These are phyloP conservation scores for Ophiostoma perfectum DNA, from an alignment of 2,329 filamentous ascomycete species.

Conservation along the genomic window DNA sequence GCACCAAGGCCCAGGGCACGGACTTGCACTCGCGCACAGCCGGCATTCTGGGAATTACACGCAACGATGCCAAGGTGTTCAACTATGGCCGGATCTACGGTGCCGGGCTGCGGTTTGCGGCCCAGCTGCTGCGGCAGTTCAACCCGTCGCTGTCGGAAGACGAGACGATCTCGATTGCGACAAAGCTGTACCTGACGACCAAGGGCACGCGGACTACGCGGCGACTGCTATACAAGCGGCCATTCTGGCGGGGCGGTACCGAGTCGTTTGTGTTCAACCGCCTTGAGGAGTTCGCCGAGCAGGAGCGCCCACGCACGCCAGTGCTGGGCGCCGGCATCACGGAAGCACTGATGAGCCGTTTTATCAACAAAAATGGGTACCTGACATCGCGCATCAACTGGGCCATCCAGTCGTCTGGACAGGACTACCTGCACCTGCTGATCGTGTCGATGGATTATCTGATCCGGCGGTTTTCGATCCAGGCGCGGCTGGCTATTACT, in stretches of 20 bases:
- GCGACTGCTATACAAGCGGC: conserved; percentile 62
- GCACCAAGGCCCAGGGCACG: conserved; percentile 87
- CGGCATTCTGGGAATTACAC: conserved; percentile 82
- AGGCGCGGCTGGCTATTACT: conserved; percentile 82
- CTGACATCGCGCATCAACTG: conserved; percentile 97
- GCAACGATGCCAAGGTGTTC: conserved; percentile 95
- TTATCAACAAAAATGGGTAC: conserved; percentile 82
- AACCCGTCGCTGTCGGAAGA: conserved; percentile 77
- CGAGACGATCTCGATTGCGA: conserved; percentile 69
- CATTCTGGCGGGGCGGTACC: conserved; percentile 94
- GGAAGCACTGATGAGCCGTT: conserved; percentile 84
- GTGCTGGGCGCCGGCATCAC: conserved; percentile 94
- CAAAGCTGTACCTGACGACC: conserved; percentile 77
- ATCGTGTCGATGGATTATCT: conserved; percentile 95
- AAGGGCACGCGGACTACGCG: conserved; percentile 82
- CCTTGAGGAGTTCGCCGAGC: conserved; percentile 94
- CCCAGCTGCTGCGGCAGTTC: conserved; percentile 85
- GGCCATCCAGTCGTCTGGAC: conserved; percentile 96
- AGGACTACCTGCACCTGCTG: conserved; percentile 92
- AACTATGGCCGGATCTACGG: conserved; percentile 99
- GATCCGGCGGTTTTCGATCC: conserved; percentile 73
- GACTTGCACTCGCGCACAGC: conserved; percentile 94
- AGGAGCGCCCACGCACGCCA: conserved; percentile 82
- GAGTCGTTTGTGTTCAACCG: conserved; percentile 99
- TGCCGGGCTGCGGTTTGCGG: conserved; percentile 90